Percentiles rank a stretch among this genome's conserved stretches.
phyloP scores from a whole-genome alignment of 2,329 filamentous ascomycete genomes.

The Metarhizium brunneum region DNA sequence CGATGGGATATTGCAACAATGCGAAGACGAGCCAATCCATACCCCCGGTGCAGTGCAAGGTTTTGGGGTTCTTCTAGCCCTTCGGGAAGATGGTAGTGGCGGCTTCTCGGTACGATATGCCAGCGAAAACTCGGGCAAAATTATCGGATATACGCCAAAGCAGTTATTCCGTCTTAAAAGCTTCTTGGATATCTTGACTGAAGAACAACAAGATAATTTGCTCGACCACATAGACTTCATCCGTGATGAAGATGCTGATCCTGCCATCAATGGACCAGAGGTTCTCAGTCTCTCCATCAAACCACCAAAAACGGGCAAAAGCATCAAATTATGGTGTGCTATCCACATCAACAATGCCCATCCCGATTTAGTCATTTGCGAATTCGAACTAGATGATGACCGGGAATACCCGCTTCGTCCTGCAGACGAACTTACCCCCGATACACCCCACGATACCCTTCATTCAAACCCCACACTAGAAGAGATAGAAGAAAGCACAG shows the following conservation, averaged over 20 bases:
- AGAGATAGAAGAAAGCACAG: conserved; percentile 67
- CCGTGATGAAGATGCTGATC: conserved; percentile 70
- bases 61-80: conserved; percentile 68
- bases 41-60: conserved; percentile 73
- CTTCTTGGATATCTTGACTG: conserved; percentile 75
- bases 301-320: conserved; percentile 40
- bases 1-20: conserved; percentile 64
- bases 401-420: conserved; percentile 57
- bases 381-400: conserved; percentile 82
- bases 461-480: conserved; percentile 62
- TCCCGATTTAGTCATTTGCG: conserved; percentile 68
- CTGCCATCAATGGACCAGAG: conserved; percentile 67
- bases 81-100: conserved; percentile 62
- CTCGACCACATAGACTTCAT: conserved; percentile 85
- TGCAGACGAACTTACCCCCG: conserved; percentile 46
- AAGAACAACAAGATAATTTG: conserved; percentile 76
- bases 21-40: conserved; percentile 87
- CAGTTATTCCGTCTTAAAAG: conserved; percentile 65
- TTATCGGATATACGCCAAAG: conserved; percentile 69
- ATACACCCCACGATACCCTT: conserved; percentile 64
- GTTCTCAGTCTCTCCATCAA: conserved; percentile 73
- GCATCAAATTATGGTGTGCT: conserved; percentile 75
- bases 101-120: conserved; percentile 62
- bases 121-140: conserved; percentile 68
- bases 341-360: conserved; percentile 66